Base-by-base conservation (phyloP, 2,329 filamentous ascomycete genomes). In the Xylariaceae sp. region DNA sequence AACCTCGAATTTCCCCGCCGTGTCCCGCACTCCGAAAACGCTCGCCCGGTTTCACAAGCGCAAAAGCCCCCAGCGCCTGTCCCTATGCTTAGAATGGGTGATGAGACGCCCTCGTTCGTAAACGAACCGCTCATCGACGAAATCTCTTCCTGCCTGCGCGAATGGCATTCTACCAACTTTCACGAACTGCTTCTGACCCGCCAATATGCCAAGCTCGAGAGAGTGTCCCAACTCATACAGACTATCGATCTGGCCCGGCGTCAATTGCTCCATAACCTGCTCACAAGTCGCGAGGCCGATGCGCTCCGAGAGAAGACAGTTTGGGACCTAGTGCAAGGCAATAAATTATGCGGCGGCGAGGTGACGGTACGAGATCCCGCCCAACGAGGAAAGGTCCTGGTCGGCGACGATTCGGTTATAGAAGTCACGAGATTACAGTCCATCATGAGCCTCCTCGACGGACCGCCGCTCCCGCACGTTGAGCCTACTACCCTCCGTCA, bases 101-200 rank as follows among this genome's bases (percentile, higher is more conserved):
- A 98, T 57, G 92, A 98, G 67, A 95, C 88, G 2, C 87, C 89
- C 1, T 94, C 88, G 0, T 96, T 88, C 5, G 72, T 78, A 12
- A 81, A 85, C 7, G 94, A 98, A 60, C 92, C 92, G 2, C 66
- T 98, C 45, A 89, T 98, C 16, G 92, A 98, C 63, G 92, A 98
- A 62, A 97, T 98, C 53, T 89, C 92, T 11, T 96, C 89, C 3
- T 98, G 92, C 60, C 67, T 98, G 47, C 80, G 92, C 52, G 92
- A 98, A 73, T 98, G 92, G 94, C 90, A 98, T 66, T 94, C 92
- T 14, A 95, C 89, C 13, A 94, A 96, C 58, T 73, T 98, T 12
- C 94, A 98, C 65, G 88, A 94, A 59, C 72, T 97, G 16, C 74
- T 98, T 1, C 75, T 98, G 7, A 80, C 81, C 14, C 78, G 88